These are phyloP conservation scores for Linanthus parryae DNA, from an alignment of 148 eudicot genomes.

Conservation along the genomic window DNA sequence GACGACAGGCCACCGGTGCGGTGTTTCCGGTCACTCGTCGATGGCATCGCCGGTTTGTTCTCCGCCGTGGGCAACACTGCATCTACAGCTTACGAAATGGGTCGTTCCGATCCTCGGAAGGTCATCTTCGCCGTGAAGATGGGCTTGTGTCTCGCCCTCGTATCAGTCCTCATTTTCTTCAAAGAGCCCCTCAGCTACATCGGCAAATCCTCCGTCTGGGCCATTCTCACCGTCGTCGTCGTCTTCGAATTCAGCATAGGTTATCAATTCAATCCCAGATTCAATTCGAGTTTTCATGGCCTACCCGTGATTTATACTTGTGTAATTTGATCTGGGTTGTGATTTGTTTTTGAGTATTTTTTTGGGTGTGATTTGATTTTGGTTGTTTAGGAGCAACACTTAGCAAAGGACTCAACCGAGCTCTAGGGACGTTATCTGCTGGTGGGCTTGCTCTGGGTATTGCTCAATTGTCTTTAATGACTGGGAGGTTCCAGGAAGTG, in stretches of 20 bases:
- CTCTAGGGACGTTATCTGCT: constrained; percentile 59
- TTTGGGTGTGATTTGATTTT: neutral
- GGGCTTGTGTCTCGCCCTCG: constrained; percentile 44
- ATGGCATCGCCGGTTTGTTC: neutral
- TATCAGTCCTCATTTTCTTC: constrained; percentile 49
- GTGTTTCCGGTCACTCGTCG: neutral
- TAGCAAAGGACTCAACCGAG: constrained; percentile 63
- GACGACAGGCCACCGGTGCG: no score
- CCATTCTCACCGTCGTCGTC: constrained; percentile 55
- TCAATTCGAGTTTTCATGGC: neutral
- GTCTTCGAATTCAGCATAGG: constrained; percentile 70
- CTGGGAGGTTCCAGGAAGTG: constrained; percentile 40
- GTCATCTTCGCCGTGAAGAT: constrained; percentile 42
- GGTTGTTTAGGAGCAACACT: constrained; percentile 50
- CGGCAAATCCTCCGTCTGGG: constrained; percentile 48
- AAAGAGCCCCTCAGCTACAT: constrained; percentile 36
- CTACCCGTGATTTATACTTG: neutral
- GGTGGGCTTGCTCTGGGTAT: constrained; percentile 50
- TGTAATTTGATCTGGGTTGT: neutral
- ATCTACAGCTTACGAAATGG: constrained; percentile 34
- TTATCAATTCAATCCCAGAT: neutral
- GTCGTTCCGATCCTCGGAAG: constrained; percentile 52
- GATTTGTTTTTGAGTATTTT: neutral
- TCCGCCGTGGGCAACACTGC: constrained; percentile 9
- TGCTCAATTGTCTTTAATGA: constrained; percentile 34